Conservation (phyloP, 371 early-diverging fungal genomes). For the Mucor plumbeus region DNA sequence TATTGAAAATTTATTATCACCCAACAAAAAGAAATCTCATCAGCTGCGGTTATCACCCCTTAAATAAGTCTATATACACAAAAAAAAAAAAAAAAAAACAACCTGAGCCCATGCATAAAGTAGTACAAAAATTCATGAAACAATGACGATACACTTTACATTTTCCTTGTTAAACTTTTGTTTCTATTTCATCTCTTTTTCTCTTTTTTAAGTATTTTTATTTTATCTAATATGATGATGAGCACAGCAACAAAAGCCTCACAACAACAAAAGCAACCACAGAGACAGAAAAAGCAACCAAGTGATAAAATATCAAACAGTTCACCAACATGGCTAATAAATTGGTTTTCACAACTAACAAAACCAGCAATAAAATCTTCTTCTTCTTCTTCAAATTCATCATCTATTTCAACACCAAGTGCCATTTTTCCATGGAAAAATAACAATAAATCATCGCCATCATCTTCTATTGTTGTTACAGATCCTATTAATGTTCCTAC, state of each 20-base stretch:
- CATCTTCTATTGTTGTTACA: neutral
- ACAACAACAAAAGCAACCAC: neutral
- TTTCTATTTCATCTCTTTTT: slow-evolving; percentile 14
- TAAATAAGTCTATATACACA: neutral
- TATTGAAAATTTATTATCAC: neutral
- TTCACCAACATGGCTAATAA: slow-evolving; percentile 21
- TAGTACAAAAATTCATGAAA: slow-evolving; percentile 24
- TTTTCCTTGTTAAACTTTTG: slow-evolving; percentile 10
- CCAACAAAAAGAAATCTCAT: neutral
- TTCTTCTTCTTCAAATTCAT: neutral
- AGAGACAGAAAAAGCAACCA: neutral
- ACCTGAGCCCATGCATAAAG: slow-evolving; percentile 17
- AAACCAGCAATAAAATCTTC: neutral
- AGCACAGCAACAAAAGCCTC: slow-evolving; percentile 9
- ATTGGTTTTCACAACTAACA: slow-evolving; percentile 27
- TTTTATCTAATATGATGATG: neutral
- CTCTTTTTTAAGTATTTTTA: slow-evolving; percentile 4
- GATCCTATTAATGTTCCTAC: slow-evolving; percentile 5
- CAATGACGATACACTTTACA: slow-evolving; percentile 18
- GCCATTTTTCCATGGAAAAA: slow-evolving; percentile 11
- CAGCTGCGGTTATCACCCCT: neutral
- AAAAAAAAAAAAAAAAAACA: neutral
- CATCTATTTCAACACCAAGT: neutral
- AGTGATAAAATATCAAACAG: neutral
- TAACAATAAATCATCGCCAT: neutral